Evolutionary conservation across 768 basidiomycete genomes (phyloP), one percentile per base, ranked within the genome.

Genomic region (Tremella fuciformis): DNA sequence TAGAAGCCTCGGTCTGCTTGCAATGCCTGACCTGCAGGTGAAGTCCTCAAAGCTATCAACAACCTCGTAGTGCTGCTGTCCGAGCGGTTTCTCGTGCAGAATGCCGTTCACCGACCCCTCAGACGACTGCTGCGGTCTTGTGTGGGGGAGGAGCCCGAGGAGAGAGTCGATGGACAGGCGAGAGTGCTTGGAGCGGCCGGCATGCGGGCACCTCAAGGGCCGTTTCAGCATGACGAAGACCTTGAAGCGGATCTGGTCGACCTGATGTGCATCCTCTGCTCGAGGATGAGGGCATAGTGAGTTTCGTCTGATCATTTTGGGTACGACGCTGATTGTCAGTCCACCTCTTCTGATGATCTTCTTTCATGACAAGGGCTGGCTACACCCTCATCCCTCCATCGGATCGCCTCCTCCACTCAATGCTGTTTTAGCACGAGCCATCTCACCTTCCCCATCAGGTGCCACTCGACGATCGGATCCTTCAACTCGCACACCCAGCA

Each of bases 1-100:
- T 19, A 9, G 7, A 44, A 2, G 39, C 26, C 13, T 22, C 7
- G 49, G 15, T 2, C 22, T 13, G 8, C 34, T 22, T 18, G 2
- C 52, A 19, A 11, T 34, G 6, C 54, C 9, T 50, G 24, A 54
- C 13, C 13, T 46, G 4, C 52, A 75, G 89, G 87, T 41, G 88
- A 91, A 72, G 89, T 94, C 13, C 81, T 97, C 34, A 84, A 86
- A 24, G 82, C 88, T 1, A 88, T 93, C 13, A 88, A 89, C 66
- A 91, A 91, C 66, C 88, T 96, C 83, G 87, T 97, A 13, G 85
- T 92, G 8, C 83, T 91, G 13, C 82, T 98, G 55, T 91, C 96
- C 60, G 91, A 96, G 71, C 88, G 88, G 64, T 96, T 97, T 69
- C 84, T 97, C 18, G 87, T 93, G 3, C 91, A 94, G 69, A 88